Evolutionary conservation across 2,329 filamentous ascomycete genomes (phyloP).

Genomic region (Hawksworthiomyces lignivorus): DNA sequence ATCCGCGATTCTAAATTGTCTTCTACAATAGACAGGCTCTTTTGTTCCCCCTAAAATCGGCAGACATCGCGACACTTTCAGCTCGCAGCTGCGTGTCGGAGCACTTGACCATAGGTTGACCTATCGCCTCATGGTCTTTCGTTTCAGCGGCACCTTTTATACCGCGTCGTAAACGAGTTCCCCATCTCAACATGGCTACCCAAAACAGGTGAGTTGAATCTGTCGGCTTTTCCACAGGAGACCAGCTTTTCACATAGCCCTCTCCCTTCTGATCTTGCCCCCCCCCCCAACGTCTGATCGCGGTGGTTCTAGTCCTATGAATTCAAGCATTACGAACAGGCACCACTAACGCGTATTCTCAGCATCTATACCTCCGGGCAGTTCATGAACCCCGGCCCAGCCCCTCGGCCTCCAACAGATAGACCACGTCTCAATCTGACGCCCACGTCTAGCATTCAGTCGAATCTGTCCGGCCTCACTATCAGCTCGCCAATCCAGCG

Average conservation of each 20-base stretch:
- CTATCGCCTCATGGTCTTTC: too few relatives aligned
- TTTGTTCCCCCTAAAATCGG: too few relatives aligned
- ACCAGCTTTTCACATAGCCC: too few relatives aligned
- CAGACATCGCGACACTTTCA: too few relatives aligned
- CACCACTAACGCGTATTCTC: background rate
- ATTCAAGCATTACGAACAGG: too few relatives aligned
- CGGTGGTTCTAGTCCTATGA: too few relatives aligned
- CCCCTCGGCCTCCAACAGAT: conserved; percentile 80
- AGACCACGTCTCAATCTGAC: conserved; percentile 75
- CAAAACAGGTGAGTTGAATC: conserved; percentile 8
- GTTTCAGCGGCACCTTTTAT: background rate
- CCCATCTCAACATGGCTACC: conserved; percentile 10
- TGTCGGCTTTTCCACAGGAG: background rate
- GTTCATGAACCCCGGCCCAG: conserved; percentile 97
- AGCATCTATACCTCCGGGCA: conserved; percentile 54
- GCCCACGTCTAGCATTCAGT: conserved; percentile 65
- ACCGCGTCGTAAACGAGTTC: too few relatives aligned
- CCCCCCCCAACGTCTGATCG: too few relatives aligned
- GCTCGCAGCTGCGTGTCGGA: too few relatives aligned
- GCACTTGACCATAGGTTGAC: too few relatives aligned
- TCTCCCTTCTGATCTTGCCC: background rate
- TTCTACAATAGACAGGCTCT: too few relatives aligned
- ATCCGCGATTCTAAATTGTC: too few relatives aligned
- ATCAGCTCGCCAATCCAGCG: conserved; percentile 60
- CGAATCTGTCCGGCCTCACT: conserved; percentile 72